Conservation (phyloP, 2,329 filamentous ascomycete species). For the Nothophaeocryptopus gaeumannii region DNA sequence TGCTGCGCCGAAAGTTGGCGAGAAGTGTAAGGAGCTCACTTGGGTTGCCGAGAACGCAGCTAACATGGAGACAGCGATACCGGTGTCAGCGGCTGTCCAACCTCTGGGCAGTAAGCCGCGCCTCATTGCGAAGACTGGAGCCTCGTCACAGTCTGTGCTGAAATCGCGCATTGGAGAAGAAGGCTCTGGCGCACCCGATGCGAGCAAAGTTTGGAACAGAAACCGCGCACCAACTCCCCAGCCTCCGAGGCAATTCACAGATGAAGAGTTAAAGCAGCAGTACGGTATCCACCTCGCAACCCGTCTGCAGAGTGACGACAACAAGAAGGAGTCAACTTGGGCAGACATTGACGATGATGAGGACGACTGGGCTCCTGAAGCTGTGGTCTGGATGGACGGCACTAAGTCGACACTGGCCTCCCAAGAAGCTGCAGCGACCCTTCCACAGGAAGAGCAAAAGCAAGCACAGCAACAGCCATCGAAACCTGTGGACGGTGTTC, state of each 20-base stretch:
- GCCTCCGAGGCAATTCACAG: slow-evolving; percentile 77
- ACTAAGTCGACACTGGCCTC: slow-evolving; percentile 75
- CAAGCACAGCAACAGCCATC: slow-evolving; percentile 22
- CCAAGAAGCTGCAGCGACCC: slow-evolving; percentile 36
- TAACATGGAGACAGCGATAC: slow-evolving; percentile 41
- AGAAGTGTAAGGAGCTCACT: slow-evolving; percentile 48
- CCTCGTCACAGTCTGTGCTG: slow-evolving; percentile 48
- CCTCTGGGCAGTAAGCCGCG: slow-evolving; percentile 59
- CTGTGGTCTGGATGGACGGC: slow-evolving; percentile 84
- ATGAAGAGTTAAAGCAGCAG: slow-evolving; percentile 79
- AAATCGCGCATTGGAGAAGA: slow-evolving; percentile 35
- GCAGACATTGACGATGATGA: slow-evolving; percentile 87
- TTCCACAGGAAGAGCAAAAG: slow-evolving; percentile 14
- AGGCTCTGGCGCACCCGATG: slow-evolving; percentile 59
- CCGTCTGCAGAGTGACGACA: slow-evolving; percentile 71
- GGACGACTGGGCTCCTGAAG: slow-evolving; percentile 81
- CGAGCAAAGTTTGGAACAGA: slow-evolving; percentile 81
- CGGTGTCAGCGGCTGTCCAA: slow-evolving; percentile 40
- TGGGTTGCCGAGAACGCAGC: neutral
- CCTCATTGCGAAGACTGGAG: slow-evolving; percentile 71
- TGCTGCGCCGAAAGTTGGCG: slow-evolving; percentile 47
- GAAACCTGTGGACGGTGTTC: slow-evolving; percentile 28
- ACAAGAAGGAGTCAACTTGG: slow-evolving; percentile 76
- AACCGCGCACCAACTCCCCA: slow-evolving; percentile 68
- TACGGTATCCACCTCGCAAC: slow-evolving; percentile 83